A percentile compares a stretch with the other conserved stretches of the same genome.
Conservation (phyloP, 1,284 basidiomycete genomes). For the Porodaedalea pini region DNA sequence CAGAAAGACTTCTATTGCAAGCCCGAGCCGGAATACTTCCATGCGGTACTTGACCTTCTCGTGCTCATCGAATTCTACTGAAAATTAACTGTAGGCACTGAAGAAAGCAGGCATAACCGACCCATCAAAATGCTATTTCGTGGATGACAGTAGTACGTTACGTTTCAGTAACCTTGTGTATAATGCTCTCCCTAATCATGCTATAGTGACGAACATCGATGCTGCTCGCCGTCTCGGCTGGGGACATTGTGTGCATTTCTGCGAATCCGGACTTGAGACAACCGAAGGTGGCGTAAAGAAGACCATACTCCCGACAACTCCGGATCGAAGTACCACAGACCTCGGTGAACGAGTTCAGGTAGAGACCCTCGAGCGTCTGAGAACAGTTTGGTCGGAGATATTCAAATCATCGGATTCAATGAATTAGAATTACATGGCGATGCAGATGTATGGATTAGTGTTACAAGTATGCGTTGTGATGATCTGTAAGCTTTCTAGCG, state of each 20-base stretch:
- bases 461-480: neutral
- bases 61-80: neutral
- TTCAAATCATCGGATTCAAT: slow-evolving; percentile 34
- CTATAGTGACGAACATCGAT: slow-evolving; percentile 47
- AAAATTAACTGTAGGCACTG: slow-evolving; percentile 51
- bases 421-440: neutral
- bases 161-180: neutral
- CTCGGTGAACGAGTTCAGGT: slow-evolving; percentile 39
- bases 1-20: slow-evolving; percentile 75
- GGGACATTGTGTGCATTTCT: slow-evolving; percentile 71
- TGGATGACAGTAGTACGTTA: slow-evolving; percentile 61
- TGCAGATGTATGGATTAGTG: neutral
- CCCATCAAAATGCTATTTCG: slow-evolving; percentile 66
- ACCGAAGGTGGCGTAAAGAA: slow-evolving; percentile 59
- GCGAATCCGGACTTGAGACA: slow-evolving; percentile 57
- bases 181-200: neutral
- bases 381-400: slow-evolving; percentile 67
- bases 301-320: slow-evolving; percentile 44
- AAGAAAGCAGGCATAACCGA: slow-evolving; percentile 54
- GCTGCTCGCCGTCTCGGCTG: slow-evolving; percentile 64
- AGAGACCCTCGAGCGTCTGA: slow-evolving; percentile 58
- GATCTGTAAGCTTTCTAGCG: neutral
- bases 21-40: slow-evolving; percentile 67
- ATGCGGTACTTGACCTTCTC: neutral
- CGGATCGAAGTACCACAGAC: slow-evolving; percentile 22